These are phyloP conservation scores for Angomonas desouzai DNA, from an alignment of 208 protist species.

Conservation along the genomic window DNA sequence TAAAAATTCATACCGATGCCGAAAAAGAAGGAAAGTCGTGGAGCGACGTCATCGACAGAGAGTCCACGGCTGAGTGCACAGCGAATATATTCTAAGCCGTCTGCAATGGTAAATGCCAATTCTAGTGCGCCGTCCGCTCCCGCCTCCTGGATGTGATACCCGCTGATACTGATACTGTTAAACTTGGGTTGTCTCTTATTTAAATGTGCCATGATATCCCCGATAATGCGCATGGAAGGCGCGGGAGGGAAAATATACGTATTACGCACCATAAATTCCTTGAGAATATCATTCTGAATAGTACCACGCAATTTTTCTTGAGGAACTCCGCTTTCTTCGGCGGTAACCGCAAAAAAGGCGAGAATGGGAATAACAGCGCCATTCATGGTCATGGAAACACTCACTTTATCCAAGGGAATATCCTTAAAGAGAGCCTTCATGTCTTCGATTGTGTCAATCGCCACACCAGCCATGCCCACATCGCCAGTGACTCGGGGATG, in stretches of 20 bases:
- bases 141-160: conserved; percentile 97
- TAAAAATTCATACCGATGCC: conserved; percentile 98
- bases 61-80: conserved; percentile 55
- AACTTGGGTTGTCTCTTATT: conserved; percentile 94
- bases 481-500: conserved; percentile 92
- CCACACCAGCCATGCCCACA: conserved; percentile 97
- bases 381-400: conserved; percentile 98
- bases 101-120: conserved; percentile 95
- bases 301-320: conserved; percentile 90
- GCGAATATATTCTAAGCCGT: conserved; percentile 94
- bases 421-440: conserved; percentile 90
- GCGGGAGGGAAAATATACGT: conserved; percentile 97
- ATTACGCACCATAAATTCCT: conserved; percentile 97
- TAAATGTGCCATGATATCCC: conserved; percentile 95
- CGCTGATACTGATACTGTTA: conserved; percentile 93
- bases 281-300: conserved; percentile 98
- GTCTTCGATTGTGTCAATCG: conserved; percentile 89
- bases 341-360: conserved; percentile 95
- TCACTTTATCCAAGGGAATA: conserved; percentile 94
- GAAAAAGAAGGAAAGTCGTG: conserved; percentile 95
- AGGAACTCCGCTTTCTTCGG: conserved; percentile 89
- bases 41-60: conserved; percentile 92
- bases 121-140: conserved; percentile 90
- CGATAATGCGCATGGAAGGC: conserved; percentile 92
- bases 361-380: conserved; percentile 94